Conservation (phyloP, 2,329 filamentous ascomycete species). For the Colletotrichum australisinense region DNA sequence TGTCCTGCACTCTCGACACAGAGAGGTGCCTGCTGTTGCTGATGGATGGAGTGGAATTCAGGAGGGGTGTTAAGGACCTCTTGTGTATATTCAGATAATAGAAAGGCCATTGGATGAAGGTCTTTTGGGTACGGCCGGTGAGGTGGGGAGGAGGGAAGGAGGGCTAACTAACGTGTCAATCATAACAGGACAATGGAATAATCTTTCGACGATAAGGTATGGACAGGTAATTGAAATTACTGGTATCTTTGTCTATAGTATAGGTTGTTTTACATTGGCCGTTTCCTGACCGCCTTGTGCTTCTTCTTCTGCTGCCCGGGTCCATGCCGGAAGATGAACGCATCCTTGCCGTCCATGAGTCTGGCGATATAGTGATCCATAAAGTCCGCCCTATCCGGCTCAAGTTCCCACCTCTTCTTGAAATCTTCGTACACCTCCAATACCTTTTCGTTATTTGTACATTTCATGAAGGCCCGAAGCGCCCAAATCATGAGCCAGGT, state of each 20-base stretch:
- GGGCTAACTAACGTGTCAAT: not conserved
- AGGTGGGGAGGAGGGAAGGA: no score
- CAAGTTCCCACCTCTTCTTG: slow-evolving; percentile 59
- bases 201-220: no score
- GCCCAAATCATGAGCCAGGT: slow-evolving; percentile 72
- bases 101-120: no score
- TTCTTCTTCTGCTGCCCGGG: not conserved
- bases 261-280: slow-evolving; percentile 9
- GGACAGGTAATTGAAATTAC: slow-evolving; percentile 3
- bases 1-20: no score
- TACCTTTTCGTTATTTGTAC: slow-evolving; percentile 62
- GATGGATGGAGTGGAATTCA: no score
- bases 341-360: slow-evolving; percentile 49
- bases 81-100: no score
- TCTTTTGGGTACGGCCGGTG: no score
- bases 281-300: not conserved
- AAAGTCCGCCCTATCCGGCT: slow-evolving; percentile 54
- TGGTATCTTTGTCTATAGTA: slow-evolving; percentile 34
- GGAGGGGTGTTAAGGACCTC: no score
- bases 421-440: slow-evolving; percentile 65
- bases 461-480: slow-evolving; percentile 73
- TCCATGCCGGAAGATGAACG: slow-evolving; percentile 2
- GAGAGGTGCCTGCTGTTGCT: no score
- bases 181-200: not conserved
- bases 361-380: slow-evolving; percentile 59